Base-by-base conservation (phyloP, 2,329 filamentous ascomycete species). In the Colletotrichum sp. region DNA sequence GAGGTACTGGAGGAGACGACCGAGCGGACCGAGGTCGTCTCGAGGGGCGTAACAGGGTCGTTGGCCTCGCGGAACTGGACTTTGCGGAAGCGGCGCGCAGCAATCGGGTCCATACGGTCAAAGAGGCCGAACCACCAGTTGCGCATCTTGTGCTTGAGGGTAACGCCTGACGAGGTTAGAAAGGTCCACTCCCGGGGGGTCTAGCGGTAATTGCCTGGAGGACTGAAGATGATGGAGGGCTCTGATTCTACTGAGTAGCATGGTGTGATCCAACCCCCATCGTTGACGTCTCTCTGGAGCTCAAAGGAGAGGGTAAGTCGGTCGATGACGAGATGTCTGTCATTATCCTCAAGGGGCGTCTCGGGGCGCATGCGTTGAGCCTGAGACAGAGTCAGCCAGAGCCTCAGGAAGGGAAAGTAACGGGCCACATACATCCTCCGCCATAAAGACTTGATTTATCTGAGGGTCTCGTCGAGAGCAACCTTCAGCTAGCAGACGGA, bases 401-500 rank as follows among this genome's bases (percentile, higher is more conserved):
- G 30, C 28, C 1, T 15, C 18, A 32, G 18, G 16, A 16, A 34
- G 48, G 26, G 15, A 3, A 5, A 5, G n/a, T 10, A n/a, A 36
- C 12, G 16, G 6, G 6, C n/a, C 15, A 48, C 71, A 76, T 75
- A 79, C 79, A 58, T 80, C 78, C 10, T 73, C 78, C 36, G 79
- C 78, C 28, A 78, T 56, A 30, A 78, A 62, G 52, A 74, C 30
- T 66, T 70, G 61, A 6, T 64, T 70, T 48, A 66, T 73, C 38
- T 77, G 76, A n/a, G 67, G 76, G 18, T 84, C 80, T 80, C 80
- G 82, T 70, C 82, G 79, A 76, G 81, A 75, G 48, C 81, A 81
- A 66, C 84, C 85, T 72, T 84, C 78, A 36, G 85, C 79, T 81
- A 83, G 84, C 3, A 81, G 77, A 15, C 83, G 80, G 71, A 89